phyloP scores from a whole-genome alignment of 148 eudicot genomes.

The Arctostaphylos glauca region DNA sequence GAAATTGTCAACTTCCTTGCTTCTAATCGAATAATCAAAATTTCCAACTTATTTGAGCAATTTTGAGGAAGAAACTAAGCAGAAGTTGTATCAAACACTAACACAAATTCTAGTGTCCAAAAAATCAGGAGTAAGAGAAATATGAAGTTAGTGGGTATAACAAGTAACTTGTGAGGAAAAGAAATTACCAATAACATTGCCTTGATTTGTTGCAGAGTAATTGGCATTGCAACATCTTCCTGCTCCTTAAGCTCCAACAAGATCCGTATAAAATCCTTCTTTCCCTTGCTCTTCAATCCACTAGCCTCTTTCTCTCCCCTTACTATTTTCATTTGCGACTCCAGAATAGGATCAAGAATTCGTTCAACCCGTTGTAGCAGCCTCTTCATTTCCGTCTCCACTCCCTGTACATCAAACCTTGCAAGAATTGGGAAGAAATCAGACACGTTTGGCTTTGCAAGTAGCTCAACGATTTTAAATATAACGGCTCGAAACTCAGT shows the following conservation, averaged over 20 bases:
- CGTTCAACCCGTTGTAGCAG: conserved; percentile 13
- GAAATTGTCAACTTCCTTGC: background rate
- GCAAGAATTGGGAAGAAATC: conserved; percentile 43
- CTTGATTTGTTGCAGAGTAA: conserved; percentile 34
- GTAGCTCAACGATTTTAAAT: background rate
- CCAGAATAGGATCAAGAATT: conserved; percentile 22
- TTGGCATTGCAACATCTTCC: conserved; percentile 19
- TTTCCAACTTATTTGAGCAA: background rate
- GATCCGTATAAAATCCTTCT: conserved; percentile 37
- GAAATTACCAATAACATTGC: conserved; percentile 38
- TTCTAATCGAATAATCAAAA: too few relatives aligned
- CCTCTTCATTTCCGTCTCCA: conserved; percentile 26
- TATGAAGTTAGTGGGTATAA: background rate
- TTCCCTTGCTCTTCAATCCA: background rate
- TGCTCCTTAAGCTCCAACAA: conserved; percentile 30
- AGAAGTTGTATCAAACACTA: background rate
- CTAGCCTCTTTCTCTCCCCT: background rate
- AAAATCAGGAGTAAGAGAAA: background rate
- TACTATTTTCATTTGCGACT: background rate
- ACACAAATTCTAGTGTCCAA: background rate
- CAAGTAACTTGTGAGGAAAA: background rate
- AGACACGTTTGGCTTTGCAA: conserved; percentile 41
- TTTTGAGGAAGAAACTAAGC: background rate
- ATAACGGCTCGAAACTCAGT: conserved; percentile 23
- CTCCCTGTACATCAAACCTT: conserved; percentile 43